phyloP scores from a whole-genome alignment of 2,329 filamentous ascomycete species.

The Ramularia endophylla region DNA sequence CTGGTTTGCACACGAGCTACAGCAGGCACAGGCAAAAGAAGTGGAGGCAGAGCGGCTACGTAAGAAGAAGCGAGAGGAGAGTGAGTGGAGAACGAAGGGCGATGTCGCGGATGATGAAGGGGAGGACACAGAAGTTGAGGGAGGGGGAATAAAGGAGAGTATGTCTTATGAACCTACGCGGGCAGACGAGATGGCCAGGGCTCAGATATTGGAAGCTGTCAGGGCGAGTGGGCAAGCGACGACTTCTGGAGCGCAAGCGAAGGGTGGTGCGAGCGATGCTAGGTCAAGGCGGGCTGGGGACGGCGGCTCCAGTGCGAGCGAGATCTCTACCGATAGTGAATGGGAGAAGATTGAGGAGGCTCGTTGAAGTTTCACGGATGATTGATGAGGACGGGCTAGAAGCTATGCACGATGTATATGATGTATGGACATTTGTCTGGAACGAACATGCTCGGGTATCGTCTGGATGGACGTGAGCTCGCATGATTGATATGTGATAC shows the following conservation, averaged over 20 bases:
- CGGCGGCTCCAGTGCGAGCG: slow-evolving; percentile 24
- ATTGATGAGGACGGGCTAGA: too few species aligned
- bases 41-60: slow-evolving; percentile 45
- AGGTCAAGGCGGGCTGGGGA: slow-evolving; percentile 21
- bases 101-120: slow-evolving; percentile 42
- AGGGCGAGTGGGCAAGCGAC: slow-evolving; percentile 7
- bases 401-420: too few species aligned
- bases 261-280: slow-evolving; percentile 5
- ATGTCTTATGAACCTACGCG: slow-evolving; percentile 6
- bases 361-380: too few species aligned
- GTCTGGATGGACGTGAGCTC: too few species aligned
- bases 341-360: slow-evolving; percentile 81
- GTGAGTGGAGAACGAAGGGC: slow-evolving; percentile 38
- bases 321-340: slow-evolving; percentile 75
- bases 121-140: slow-evolving; percentile 42
- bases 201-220: slow-evolving; percentile 13
- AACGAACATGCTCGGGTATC: too few species aligned
- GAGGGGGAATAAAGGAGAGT: slow-evolving; percentile 17
- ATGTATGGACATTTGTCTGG: too few species aligned
- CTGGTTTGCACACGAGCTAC: slow-evolving; percentile 78
- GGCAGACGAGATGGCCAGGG: slow-evolving; percentile 13
- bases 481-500: too few species aligned
- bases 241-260: slow-evolving; percentile 8
- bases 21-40: slow-evolving; percentile 41
- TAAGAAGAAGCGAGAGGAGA: slow-evolving; percentile 30